Evolutionary conservation across 2,329 filamentous ascomycete species (phyloP).

Genomic region (Colletotrichum sp.): DNA sequence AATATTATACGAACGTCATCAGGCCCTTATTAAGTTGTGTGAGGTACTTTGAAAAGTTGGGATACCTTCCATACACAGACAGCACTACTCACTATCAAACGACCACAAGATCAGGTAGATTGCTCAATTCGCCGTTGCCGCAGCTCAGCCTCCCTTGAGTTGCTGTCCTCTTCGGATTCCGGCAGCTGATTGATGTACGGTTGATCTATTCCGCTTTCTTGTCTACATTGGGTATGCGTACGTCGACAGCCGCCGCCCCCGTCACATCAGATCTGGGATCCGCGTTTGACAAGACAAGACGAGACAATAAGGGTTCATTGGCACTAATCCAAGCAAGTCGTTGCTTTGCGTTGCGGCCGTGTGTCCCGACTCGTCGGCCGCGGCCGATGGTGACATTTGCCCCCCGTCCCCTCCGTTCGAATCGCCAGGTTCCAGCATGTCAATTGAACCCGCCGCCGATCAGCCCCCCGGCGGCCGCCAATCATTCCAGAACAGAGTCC

Average conservation of each 20-base stretch:
- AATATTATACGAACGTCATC: not conserved
- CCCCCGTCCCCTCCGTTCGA: not conserved
- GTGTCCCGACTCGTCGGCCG: not conserved
- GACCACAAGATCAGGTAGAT: not conserved
- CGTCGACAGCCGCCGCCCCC: not conserved
- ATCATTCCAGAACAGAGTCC: not conserved
- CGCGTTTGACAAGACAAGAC: not conserved
- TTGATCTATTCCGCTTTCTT: not conserved
- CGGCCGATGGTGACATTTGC: not conserved
- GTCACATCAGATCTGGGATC: conserved; percentile 2
- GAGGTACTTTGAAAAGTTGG: not conserved
- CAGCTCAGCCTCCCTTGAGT: not conserved
- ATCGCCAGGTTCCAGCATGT: not conserved
- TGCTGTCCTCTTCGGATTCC: not conserved
- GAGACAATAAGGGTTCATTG: not conserved
- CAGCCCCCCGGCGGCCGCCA: not conserved
- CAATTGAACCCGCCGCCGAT: not conserved
- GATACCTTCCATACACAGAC: not conserved
- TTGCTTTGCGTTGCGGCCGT: not conserved
- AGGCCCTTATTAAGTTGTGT: not conserved
- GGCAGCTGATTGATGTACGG: not conserved
- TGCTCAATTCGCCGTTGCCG: not conserved
- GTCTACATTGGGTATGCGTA: not conserved
- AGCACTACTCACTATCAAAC: not conserved
- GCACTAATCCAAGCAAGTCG: not conserved